These are phyloP conservation scores for Heritiera littoralis DNA, from an alignment of 345 rosid species.

Conservation along the genomic window DNA sequence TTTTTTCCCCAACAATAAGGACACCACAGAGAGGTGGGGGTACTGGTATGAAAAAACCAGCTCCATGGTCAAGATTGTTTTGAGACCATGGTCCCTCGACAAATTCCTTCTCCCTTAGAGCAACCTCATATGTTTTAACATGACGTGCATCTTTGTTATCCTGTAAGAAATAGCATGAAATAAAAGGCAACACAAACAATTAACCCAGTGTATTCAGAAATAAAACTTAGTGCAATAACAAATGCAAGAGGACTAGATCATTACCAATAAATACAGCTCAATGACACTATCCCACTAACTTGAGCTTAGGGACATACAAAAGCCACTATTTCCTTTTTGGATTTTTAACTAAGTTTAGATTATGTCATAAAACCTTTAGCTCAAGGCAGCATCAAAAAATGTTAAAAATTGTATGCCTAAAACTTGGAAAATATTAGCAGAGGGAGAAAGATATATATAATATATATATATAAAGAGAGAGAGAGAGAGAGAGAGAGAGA, in stretches of 20 bases:
- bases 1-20: conserved; percentile 93
- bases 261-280: background rate
- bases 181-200: conserved; percentile 8
- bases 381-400: background rate
- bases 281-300: background rate
- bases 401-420: background rate
- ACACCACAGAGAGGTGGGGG: conserved; percentile 99
- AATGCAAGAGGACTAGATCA: background rate
- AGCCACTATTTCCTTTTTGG: background rate
- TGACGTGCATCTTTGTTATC: conserved; percentile 99
- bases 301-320: background rate
- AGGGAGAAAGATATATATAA: too few relatives aligned
- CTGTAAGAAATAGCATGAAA: conserved; percentile 38
- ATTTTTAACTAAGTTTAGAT: background rate
- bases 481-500: background rate
- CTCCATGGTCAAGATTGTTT: conserved; percentile 95
- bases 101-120: conserved; percentile 92
- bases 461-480: too few relatives aligned
- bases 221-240: background rate
- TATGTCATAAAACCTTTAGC: background rate
- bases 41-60: conserved; percentile 88
- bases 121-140: conserved; percentile 94
- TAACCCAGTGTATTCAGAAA: background rate
- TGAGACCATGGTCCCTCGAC: conserved; percentile 96
- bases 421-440: background rate